A percentile compares a stretch with the other conserved stretches of the same genome.
These are phyloP conservation scores for Ogataea naganishii DNA, from an alignment of 805 yeast genomes.

Conservation along the genomic window DNA sequence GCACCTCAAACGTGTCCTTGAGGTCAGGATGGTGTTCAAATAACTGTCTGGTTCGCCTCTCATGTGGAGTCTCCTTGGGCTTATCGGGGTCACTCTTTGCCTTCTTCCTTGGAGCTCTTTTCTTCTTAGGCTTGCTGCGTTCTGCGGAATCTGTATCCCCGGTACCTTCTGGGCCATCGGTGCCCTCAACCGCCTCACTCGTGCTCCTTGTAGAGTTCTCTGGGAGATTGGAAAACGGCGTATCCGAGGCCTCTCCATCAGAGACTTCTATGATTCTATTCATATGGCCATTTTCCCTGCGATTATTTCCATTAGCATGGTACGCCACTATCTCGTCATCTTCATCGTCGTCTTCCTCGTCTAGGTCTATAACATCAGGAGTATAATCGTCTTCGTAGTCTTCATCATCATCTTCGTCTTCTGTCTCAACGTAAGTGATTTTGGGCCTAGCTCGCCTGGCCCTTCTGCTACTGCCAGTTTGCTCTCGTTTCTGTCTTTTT, in stretches of 20 bases:
- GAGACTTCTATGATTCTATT: too few relatives aligned
- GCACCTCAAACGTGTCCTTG: constrained; percentile 57
- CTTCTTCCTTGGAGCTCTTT: constrained; percentile 17
- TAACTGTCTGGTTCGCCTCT: constrained; percentile 58
- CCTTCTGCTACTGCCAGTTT: too few relatives aligned
- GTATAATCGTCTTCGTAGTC: constrained; percentile 14
- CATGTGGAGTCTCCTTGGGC: constrained; percentile 59
- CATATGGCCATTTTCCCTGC: constrained; percentile 1
- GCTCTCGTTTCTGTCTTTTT: constrained; percentile 8
- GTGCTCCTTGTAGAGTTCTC: constrained; percentile 6
- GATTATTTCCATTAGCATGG: constrained; percentile 14
- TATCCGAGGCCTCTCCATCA: constrained; percentile 1
- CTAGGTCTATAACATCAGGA: constrained; percentile 14
- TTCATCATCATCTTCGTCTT: constrained; percentile 11
- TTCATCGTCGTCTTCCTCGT: constrained; percentile 33
- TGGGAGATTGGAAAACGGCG: neutral
- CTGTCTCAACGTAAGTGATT: constrained; percentile 1
- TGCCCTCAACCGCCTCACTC: neutral
- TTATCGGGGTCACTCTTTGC: constrained; percentile 26
- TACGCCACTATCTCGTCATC: constrained; percentile 19
- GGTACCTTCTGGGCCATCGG: constrained; percentile 2
- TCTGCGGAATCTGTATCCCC: constrained; percentile 7
- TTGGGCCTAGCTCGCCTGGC: constrained; percentile 20
- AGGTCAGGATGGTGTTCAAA: constrained; percentile 76
- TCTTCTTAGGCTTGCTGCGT: constrained; percentile 5